These are phyloP conservation scores for Verticillium albo-atrum DNA, from an alignment of 2,329 filamentous ascomycete genomes.

Conservation along the genomic window DNA sequence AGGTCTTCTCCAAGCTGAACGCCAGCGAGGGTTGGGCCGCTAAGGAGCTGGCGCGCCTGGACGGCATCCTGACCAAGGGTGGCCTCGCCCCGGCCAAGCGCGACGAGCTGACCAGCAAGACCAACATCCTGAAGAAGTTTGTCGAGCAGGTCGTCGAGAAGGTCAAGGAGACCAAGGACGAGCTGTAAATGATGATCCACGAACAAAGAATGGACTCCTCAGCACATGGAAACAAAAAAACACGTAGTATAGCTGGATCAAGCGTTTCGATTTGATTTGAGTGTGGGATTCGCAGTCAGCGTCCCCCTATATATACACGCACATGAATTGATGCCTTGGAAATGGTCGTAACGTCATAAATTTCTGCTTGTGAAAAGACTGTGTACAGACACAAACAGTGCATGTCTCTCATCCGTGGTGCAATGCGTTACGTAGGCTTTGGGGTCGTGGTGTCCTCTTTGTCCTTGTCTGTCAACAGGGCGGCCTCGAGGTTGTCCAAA, in stretches of 20 bases:
- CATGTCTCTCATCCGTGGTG: not conserved
- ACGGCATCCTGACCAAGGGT: constrained; percentile 79
- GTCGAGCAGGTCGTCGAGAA: constrained; percentile 53
- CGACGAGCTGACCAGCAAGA: constrained; percentile 81
- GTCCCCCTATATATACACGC: not conserved
- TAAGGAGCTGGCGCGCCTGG: constrained; percentile 81
- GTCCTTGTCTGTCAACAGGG: constrained; percentile 56
- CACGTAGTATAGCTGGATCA: not conserved
- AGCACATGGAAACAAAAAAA: not conserved
- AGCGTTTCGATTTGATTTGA: not conserved
- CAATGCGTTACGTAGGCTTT: not conserved
- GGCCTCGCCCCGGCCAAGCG: constrained; percentile 80
- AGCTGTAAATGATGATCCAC: constrained; percentile 52
- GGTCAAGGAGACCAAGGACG: constrained; percentile 54
- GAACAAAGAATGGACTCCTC: not conserved
- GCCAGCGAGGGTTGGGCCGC: constrained; percentile 72
- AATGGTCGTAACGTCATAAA: not conserved
- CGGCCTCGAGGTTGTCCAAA: constrained; percentile 76
- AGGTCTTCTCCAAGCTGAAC: constrained; percentile 80
- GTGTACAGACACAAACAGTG: not conserved
- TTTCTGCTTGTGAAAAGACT: not conserved
- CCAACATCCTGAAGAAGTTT: constrained; percentile 84
- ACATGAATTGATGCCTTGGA: not conserved
- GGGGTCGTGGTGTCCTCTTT: constrained; percentile 21
- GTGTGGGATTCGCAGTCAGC: not conserved